Conservation (phyloP, 2,329 filamentous ascomycete genomes). For the Colletotrichum kahawae region DNA sequence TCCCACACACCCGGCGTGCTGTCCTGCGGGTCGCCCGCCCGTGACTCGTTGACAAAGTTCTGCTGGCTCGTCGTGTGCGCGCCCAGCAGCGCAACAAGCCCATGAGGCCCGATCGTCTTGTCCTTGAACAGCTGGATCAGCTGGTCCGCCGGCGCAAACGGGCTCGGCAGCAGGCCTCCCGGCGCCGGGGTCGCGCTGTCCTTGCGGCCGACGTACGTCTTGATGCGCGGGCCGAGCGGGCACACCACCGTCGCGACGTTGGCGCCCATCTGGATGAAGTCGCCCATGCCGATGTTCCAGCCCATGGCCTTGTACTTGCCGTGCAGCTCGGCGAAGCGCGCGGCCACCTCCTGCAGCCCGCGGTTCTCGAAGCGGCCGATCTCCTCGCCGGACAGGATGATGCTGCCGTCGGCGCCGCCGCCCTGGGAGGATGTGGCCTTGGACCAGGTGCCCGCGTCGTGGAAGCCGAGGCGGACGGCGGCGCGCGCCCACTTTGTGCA, state of each 20-base stretch:
- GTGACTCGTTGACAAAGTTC: conserved; percentile 43
- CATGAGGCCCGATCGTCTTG: conserved; percentile 57
- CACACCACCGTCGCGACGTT: conserved; percentile 54
- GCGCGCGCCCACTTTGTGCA: conserved; percentile 49
- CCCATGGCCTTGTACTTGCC: conserved; percentile 37
- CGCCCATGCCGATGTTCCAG: conserved; percentile 52
- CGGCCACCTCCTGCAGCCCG: conserved; percentile 50
- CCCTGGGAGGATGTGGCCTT: conserved; percentile 32
- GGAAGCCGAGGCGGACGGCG: conserved; percentile 53
- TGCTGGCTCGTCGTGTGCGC: conserved; percentile 59
- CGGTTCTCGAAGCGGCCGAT: conserved; percentile 45
- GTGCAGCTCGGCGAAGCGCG: conserved; percentile 42
- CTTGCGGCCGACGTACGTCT: conserved; percentile 55
- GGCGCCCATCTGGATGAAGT: conserved; percentile 59
- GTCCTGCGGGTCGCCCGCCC: conserved; percentile 53
- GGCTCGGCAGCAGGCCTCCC: conserved; percentile 46
- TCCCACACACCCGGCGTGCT: conserved; percentile 60
- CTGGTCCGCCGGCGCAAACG: conserved; percentile 45
- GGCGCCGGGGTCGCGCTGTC: conserved; percentile 47
- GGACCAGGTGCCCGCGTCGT: conserved; percentile 52
- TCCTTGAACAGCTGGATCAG: conserved; percentile 54
- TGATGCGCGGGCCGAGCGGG: conserved; percentile 50
- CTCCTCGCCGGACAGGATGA: conserved; percentile 44
- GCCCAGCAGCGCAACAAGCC: conserved; percentile 58
- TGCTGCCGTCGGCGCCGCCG: conserved; percentile 52